Evolutionary conservation across 225 moss, liverwort and hornwort genomes (phyloP).

Genomic region (Marchantia polymorpha): DNA sequence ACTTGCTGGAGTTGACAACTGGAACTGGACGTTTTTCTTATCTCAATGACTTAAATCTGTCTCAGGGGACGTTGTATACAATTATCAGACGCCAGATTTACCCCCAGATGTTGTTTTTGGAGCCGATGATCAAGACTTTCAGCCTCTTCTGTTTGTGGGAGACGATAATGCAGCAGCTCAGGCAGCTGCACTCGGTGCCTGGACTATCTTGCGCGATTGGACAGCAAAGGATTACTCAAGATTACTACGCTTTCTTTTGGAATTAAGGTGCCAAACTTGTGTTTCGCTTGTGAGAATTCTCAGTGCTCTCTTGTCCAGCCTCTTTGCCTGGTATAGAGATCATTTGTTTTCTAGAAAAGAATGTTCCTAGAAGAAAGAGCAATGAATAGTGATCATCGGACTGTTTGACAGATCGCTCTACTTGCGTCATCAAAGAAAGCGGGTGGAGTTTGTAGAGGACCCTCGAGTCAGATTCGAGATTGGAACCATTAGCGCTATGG

Average conservation of each 20-base stretch:
- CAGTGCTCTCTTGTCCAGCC: background rate
- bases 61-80: constrained; percentile 83
- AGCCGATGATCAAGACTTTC: constrained; percentile 71
- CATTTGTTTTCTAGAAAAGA: background rate
- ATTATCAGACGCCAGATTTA: constrained; percentile 58
- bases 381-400: background rate
- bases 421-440: constrained; percentile 70
- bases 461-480: constrained; percentile 89
- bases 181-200: constrained; percentile 32
- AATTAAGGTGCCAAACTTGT: constrained; percentile 42
- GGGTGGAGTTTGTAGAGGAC: constrained; percentile 84
- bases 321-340: background rate
- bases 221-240: constrained; percentile 70
- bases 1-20: background rate
- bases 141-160: constrained; percentile 63
- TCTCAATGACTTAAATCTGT: constrained; percentile 7
- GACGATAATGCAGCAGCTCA: constrained; percentile 50
- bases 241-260: constrained; percentile 72
- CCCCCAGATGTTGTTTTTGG: constrained; percentile 91
- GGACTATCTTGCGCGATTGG: constrained; percentile 73
- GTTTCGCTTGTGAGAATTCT: background rate
- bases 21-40: background rate
- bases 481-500: constrained; percentile 79
- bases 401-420: constrained; percentile 58
- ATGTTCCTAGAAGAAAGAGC: background rate